Evolutionary conservation across 805 yeast species (phyloP).

Genomic region (Candida peoriensis): DNA sequence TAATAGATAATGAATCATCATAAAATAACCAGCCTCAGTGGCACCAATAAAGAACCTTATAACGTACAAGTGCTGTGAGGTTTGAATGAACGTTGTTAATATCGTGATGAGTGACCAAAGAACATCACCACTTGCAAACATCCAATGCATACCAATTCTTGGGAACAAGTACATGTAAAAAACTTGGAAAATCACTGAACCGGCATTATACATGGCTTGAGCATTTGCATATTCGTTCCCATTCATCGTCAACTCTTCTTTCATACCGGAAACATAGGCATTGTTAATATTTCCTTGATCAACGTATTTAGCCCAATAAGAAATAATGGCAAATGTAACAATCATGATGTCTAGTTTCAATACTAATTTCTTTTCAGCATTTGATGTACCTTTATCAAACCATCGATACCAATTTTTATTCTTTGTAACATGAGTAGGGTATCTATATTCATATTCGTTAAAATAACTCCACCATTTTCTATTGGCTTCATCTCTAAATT

Average conservation of each 20-base stretch:
- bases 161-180: slow-evolving; percentile 61
- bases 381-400: not conserved
- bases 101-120: slow-evolving; percentile 67
- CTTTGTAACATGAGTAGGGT: not conserved
- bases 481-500: slow-evolving; percentile 13
- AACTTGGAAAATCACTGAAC: slow-evolving; percentile 55
- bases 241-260: slow-evolving; percentile 45
- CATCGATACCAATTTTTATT: not conserved
- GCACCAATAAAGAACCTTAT: slow-evolving; percentile 62
- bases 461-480: slow-evolving; percentile 20
- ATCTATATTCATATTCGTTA: not conserved
- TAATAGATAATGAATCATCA: slow-evolving; percentile 27
- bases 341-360: slow-evolving; percentile 10
- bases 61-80: slow-evolving; percentile 37
- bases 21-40: slow-evolving; percentile 40
- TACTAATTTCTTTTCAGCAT: slow-evolving; percentile 8
- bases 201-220: slow-evolving; percentile 55
- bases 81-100: slow-evolving; percentile 39
- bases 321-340: slow-evolving; percentile 3
- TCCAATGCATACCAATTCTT: slow-evolving; percentile 44
- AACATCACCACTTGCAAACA: slow-evolving; percentile 50
- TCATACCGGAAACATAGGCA: slow-evolving; percentile 61
- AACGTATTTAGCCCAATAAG: slow-evolving; percentile 35
- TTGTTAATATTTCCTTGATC: slow-evolving; percentile 54
- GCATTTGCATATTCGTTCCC: slow-evolving; percentile 52